phyloP scores from a whole-genome alignment of 176 grass and related monocot genomes.

The Cenchrus purpureus region DNA sequence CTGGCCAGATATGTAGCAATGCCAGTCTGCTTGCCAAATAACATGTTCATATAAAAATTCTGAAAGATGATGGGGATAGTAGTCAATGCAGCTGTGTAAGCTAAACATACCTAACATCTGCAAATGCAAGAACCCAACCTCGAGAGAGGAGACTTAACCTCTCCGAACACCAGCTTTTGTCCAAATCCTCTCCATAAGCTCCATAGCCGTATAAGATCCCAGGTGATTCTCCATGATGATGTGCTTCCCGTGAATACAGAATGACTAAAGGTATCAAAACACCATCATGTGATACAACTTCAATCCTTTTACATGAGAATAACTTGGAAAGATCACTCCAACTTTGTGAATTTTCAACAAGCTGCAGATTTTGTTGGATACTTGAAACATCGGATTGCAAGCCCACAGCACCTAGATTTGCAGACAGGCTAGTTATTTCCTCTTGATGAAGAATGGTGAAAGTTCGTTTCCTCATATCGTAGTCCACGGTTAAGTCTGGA shows the following conservation, averaged over 20 bases:
- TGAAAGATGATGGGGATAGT: slow-evolving; percentile 30
- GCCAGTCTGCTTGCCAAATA: slow-evolving; percentile 20
- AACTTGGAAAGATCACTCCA: slow-evolving; percentile 77
- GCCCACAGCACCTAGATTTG: slow-evolving; percentile 29
- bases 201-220: slow-evolving; percentile 90
- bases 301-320: slow-evolving; percentile 67
- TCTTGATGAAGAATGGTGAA: slow-evolving; percentile 87
- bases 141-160: slow-evolving; percentile 82
- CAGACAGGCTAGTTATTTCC: slow-evolving; percentile 54
- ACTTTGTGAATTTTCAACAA: slow-evolving; percentile 58
- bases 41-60: slow-evolving; percentile 24
- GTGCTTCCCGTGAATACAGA: slow-evolving; percentile 54
- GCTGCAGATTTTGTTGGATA: slow-evolving; percentile 45
- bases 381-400: slow-evolving; percentile 40
- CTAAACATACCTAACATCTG: slow-evolving; percentile 86
- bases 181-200: slow-evolving; percentile 91
- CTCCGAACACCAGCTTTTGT: slow-evolving; percentile 96
- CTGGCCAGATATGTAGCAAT: slow-evolving; percentile 4
- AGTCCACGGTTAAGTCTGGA: slow-evolving; percentile 89
- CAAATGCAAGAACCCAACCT: slow-evolving; percentile 93
- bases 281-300: slow-evolving; percentile 80
- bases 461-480: slow-evolving; percentile 71
- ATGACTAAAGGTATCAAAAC: slow-evolving; percentile 71
- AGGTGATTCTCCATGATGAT: slow-evolving; percentile 57
- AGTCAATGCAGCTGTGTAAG: slow-evolving; percentile 42